Conservation (phyloP, 257 asterid species). For the Eustoma russellianum region DNA sequence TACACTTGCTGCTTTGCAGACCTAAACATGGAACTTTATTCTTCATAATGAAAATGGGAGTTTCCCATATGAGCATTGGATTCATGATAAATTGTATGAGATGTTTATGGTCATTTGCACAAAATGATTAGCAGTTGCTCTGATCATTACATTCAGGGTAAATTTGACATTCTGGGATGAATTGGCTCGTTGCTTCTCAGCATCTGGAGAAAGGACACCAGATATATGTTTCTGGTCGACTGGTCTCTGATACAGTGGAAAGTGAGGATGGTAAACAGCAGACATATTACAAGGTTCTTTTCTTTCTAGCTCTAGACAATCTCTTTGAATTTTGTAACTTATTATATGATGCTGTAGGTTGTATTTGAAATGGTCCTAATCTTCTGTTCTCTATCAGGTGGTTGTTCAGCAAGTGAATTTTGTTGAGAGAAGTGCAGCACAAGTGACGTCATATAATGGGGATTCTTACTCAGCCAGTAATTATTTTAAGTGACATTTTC, state of each 20-base stretch:
- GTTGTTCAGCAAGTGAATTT: conserved; percentile 82
- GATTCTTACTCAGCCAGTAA: conserved; percentile 43
- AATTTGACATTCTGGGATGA: conserved; percentile 86
- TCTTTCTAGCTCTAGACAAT: conserved; percentile 1
- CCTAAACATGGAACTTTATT: no score
- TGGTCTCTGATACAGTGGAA: conserved; percentile 74
- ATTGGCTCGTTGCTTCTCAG: conserved; percentile 65
- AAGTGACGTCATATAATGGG: conserved; percentile 49
- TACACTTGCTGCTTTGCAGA: no score
- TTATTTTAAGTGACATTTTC: not conserved
- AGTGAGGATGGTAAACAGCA: conserved; percentile 80
- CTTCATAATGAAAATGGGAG: no score
- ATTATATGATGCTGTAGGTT: not conserved
- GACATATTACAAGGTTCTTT: conserved; percentile 72
- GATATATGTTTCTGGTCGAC: conserved; percentile 70
- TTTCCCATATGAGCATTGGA: no score
- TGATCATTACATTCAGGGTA: conserved; percentile 37
- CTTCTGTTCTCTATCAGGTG: conserved; percentile 43
- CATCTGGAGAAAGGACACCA: conserved; percentile 93
- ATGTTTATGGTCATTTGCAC: not conserved
- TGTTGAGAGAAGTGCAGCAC: conserved; percentile 44
- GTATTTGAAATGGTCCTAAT: conserved; percentile 3
- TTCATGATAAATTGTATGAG: no score
- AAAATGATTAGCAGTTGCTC: not conserved
- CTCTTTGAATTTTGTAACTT: conserved; percentile 2